Percentiles rank a stretch among this genome's conserved stretches.
These are phyloP conservation scores for Suhomyces vadensis DNA, from an alignment of 805 yeast genomes.

Conservation along the genomic window DNA sequence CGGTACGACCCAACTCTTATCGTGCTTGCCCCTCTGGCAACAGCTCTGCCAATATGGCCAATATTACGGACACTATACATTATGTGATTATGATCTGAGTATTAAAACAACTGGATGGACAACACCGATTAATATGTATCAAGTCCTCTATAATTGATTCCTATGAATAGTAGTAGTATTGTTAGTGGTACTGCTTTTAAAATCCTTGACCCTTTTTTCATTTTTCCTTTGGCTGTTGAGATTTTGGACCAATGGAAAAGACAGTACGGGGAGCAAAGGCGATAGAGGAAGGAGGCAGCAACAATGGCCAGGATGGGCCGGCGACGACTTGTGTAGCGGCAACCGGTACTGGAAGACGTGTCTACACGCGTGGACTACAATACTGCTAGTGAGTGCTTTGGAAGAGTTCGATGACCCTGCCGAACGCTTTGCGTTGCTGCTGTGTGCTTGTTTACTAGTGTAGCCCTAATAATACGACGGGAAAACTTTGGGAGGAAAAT, in stretches of 20 bases:
- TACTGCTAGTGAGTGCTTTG: too few relatives aligned
- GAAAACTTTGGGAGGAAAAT: too few relatives aligned
- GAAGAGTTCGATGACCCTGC: too few relatives aligned
- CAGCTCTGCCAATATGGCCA: conserved; percentile 1
- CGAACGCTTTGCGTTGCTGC: too few relatives aligned
- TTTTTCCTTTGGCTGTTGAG: conserved; percentile 7
- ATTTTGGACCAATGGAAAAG: conserved; percentile 7
- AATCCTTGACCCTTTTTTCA: neutral
- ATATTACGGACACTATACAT: conserved; percentile 6
- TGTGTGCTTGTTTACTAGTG: too few relatives aligned
- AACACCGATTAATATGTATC: neutral
- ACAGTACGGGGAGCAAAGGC: neutral
- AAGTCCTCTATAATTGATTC: neutral
- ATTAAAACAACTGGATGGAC: neutral
- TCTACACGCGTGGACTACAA: too few relatives aligned
- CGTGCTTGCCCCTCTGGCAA: conserved; percentile 2
- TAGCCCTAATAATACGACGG: too few relatives aligned
- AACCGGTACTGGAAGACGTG: too few relatives aligned
- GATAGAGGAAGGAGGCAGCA: too few relatives aligned
- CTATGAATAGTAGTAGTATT: too few relatives aligned
- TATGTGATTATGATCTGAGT: conserved; percentile 1
- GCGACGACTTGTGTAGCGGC: too few relatives aligned
- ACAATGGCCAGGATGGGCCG: too few relatives aligned
- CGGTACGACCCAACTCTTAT: conserved; percentile 4
- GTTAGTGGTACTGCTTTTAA: neutral